These are phyloP conservation scores for Calonectria hongkongensis DNA, from an alignment of 2,329 filamentous ascomycete species.

Conservation along the genomic window DNA sequence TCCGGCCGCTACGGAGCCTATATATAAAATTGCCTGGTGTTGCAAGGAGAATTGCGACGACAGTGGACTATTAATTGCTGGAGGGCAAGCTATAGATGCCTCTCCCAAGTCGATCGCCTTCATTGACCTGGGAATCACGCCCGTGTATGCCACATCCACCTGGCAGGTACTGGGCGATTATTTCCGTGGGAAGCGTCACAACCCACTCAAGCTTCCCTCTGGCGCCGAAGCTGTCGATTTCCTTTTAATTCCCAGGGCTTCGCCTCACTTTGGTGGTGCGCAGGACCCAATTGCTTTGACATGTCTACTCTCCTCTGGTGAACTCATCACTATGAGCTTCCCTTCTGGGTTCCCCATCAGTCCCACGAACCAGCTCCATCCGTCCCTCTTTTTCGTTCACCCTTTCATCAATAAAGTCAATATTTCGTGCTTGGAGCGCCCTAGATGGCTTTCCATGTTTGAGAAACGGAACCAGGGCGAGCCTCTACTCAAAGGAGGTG, in stretches of 20 bases:
- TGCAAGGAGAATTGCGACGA: constrained; percentile 96
- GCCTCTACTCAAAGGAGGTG: constrained; percentile 85
- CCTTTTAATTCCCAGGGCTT: constrained; percentile 86
- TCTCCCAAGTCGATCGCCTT: constrained; percentile 88
- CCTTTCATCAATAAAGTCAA: constrained; percentile 87
- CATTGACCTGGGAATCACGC: constrained; percentile 90
- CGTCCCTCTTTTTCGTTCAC: constrained; percentile 90
- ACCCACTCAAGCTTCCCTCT: constrained; percentile 83
- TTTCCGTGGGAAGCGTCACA: constrained; percentile 84
- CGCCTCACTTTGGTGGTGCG: constrained; percentile 89
- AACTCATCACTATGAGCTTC: constrained; percentile 92
- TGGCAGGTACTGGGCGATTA: constrained; percentile 90
- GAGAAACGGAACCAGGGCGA: constrained; percentile 89
- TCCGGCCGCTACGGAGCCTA: constrained; percentile 81
- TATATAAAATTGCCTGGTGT: constrained; percentile 91
- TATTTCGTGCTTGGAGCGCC: constrained; percentile 84
- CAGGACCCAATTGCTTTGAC: constrained; percentile 94
- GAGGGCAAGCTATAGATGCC: constrained; percentile 82
- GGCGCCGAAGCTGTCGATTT: constrained; percentile 87
- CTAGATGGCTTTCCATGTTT: constrained; percentile 92
- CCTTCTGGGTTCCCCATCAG: constrained; percentile 93
- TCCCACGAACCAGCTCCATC: constrained; percentile 93
- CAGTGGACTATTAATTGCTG: constrained; percentile 90
- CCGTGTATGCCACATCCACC: constrained; percentile 91
- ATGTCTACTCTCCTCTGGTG: constrained; percentile 87